These are phyloP conservation scores for Penicillium sp. DNA, from an alignment of 2,329 filamentous ascomycete species.

Conservation along the genomic window DNA sequence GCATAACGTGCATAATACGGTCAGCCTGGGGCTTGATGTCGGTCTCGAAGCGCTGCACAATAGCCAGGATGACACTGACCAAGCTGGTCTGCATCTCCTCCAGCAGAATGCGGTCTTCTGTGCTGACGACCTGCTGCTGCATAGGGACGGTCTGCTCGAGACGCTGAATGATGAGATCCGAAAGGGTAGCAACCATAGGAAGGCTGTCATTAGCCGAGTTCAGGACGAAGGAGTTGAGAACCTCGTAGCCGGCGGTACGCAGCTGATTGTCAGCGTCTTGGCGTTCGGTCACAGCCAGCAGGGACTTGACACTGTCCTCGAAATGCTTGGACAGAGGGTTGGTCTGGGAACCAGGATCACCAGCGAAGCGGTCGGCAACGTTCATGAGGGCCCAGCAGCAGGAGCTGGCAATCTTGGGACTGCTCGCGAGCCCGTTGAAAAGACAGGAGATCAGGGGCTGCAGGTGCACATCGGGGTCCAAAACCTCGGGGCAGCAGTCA, in stretches of 20 bases:
- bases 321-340: conserved; percentile 91
- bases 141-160: conserved; percentile 85
- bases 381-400: conserved; percentile 99
- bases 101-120: conserved; percentile 91
- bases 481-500: conserved; percentile 84
- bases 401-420: conserved; percentile 93
- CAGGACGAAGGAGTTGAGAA: conserved; percentile 88
- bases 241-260: conserved; percentile 93
- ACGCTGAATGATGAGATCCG: conserved; percentile 82
- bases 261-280: conserved; percentile 79
- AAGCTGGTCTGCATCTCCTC: conserved; percentile 98
- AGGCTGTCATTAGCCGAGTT: conserved; percentile 86
- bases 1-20: conserved; percentile 83
- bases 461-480: conserved; percentile 78
- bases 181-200: conserved; percentile 72
- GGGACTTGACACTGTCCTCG: conserved; percentile 79
- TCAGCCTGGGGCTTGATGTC: conserved; percentile 88
- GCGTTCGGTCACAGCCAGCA: conserved; percentile 80
- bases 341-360: conserved; percentile 69
- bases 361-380: conserved; percentile 88
- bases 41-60: conserved; percentile 83
- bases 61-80: conserved; percentile 83
- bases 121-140: conserved; percentile 89
- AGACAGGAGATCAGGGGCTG: conserved; percentile 80
- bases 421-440: conserved; percentile 84